Percentiles rank a stretch among this genome's conserved stretches.
phyloP scores from a whole-genome alignment of 2,329 filamentous ascomycete species.

The Massarina eburnea region DNA sequence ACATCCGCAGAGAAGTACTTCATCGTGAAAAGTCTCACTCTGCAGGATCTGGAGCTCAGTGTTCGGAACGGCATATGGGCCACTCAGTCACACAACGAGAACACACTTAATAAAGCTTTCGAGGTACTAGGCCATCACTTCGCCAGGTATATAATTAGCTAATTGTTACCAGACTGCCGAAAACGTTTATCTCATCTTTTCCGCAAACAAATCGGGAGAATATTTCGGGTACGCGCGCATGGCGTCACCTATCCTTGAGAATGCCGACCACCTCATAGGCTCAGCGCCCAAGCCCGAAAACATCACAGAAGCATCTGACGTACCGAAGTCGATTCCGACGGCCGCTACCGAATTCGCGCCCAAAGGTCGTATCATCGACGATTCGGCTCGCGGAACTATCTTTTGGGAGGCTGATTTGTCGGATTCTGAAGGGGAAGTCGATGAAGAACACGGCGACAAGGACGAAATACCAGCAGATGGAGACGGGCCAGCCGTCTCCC shows the following conservation, averaged over 20 bases:
- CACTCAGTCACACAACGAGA: constrained; percentile 91
- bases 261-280: constrained; percentile 51
- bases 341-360: constrained; percentile 77
- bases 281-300: constrained; percentile 65
- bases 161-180: constrained; percentile 63
- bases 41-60: constrained; percentile 87
- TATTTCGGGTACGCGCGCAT: constrained; percentile 96
- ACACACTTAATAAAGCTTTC: constrained; percentile 78
- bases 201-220: constrained; percentile 94
- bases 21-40: constrained; percentile 87
- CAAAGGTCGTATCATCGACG: constrained; percentile 84
- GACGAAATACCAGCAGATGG: constrained; percentile 43
- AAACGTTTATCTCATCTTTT: constrained; percentile 90
- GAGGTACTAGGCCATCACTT: constrained; percentile 58
- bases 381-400: constrained; percentile 89
- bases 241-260: constrained; percentile 79
- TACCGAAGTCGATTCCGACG: constrained; percentile 78
- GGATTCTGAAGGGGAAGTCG: constrained; percentile 55
- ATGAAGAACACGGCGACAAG: constrained; percentile 46
- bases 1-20: constrained; percentile 76
- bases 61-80: constrained; percentile 90
- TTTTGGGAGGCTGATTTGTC: constrained; percentile 86
- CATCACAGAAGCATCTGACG: constrained; percentile 58
- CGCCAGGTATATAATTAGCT: constrained; percentile 6
- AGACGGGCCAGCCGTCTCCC: constrained; percentile 43